Evolutionary conservation across 257 asterid genomes (phyloP).

Genomic region (Solanum pinnatisectum): DNA sequence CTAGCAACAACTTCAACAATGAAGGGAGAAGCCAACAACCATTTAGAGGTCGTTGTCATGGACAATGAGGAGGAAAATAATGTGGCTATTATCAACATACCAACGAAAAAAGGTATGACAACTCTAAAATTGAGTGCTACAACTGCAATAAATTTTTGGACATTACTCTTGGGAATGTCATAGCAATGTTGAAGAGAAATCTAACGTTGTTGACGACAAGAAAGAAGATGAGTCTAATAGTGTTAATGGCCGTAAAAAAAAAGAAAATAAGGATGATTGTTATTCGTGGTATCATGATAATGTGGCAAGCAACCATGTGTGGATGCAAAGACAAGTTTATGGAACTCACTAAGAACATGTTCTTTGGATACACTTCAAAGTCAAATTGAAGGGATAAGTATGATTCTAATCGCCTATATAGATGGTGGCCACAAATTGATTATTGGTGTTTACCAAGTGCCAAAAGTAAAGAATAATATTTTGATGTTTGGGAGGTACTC

Average conservation of each 20-base stretch:
- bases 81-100: neutral
- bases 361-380: neutral
- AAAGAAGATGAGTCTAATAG: neutral
- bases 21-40: neutral
- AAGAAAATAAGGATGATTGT: neutral
- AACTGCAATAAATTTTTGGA: neutral
- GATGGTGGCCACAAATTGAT: neutral
- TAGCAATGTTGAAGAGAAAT: neutral
- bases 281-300: neutral
- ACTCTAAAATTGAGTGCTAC: neutral
- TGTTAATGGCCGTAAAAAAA: neutral
- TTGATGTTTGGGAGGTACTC: constrained; percentile 47
- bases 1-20: neutral
- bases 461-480: neutral
- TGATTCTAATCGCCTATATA: neutral
- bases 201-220: neutral
- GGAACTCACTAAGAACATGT: neutral
- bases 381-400: neutral
- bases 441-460: neutral
- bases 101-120: neutral
- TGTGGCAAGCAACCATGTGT: neutral
- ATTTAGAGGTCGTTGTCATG: neutral
- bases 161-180: neutral
- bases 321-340: neutral
- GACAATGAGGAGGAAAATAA: neutral